A percentile compares a stretch with the other conserved stretches of the same genome.
These are phyloP conservation scores for Helotiales sp. DNA, from an alignment of 2,329 filamentous ascomycete species.

Conservation along the genomic window DNA sequence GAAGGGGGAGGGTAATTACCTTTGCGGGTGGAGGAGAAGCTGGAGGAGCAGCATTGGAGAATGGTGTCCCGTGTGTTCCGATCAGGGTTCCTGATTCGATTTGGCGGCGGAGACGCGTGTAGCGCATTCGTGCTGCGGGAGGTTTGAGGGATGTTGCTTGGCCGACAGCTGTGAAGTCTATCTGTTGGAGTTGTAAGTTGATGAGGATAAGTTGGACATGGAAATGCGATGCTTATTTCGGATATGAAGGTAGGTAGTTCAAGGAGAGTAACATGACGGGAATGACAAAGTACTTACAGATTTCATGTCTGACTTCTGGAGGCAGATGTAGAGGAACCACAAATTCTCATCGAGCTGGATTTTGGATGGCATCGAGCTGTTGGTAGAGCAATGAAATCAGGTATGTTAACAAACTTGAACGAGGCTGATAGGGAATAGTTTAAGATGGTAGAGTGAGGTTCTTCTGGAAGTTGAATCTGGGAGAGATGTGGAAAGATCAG, in stretches of 20 bases:
- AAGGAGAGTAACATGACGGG: neutral
- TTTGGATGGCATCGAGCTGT: constrained; percentile 38
- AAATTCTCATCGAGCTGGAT: constrained; percentile 40
- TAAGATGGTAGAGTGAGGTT: constrained; percentile 5
- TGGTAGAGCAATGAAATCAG: no score
- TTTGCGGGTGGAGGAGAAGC: neutral
- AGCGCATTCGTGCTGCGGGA: constrained; percentile 41
- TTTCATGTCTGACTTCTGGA: constrained; percentile 40
- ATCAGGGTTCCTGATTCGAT: constrained; percentile 34
- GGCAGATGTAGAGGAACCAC: constrained; percentile 43
- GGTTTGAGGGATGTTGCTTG: constrained; percentile 36
- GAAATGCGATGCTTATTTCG: neutral
- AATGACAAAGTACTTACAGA: constrained; percentile 36
- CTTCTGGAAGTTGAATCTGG: neutral
- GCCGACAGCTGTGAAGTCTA: constrained; percentile 41
- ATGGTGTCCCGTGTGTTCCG: constrained; percentile 26
- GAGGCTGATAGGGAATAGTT: neutral
- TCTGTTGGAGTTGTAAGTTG: no score
- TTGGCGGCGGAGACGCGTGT: constrained; percentile 35
- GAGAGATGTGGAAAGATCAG: neutral
- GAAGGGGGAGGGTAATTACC: neutral
- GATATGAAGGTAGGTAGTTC: neutral
- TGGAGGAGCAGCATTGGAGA: constrained; percentile 8
- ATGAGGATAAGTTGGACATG: neutral
- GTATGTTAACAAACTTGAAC: neutral